phyloP scores from a whole-genome alignment of 148 eudicot species.

The Chenopodium quinoa region DNA sequence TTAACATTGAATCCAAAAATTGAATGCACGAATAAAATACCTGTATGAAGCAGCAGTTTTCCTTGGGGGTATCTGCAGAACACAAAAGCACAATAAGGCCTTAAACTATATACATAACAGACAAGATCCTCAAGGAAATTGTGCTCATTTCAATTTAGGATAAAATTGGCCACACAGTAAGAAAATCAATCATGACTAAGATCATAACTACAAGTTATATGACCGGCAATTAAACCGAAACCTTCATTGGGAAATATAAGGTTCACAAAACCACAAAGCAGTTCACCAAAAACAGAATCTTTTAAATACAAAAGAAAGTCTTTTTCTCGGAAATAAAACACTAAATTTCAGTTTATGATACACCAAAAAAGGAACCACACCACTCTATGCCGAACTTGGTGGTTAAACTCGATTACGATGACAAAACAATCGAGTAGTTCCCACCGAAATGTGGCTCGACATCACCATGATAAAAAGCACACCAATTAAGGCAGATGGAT shows the following conservation, averaged over 20 bases:
- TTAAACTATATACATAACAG: background rate
- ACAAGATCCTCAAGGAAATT: background rate
- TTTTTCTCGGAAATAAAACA: too few species aligned
- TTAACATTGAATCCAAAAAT: background rate
- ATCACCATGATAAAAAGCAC: background rate
- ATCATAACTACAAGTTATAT: background rate
- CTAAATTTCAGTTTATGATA: too few species aligned
- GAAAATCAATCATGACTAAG: background rate
- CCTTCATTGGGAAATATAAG: background rate
- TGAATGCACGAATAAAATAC: constrained; percentile 24
- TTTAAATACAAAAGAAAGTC: too few species aligned
- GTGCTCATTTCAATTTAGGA: background rate
- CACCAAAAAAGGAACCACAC: background rate
- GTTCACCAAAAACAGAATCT: background rate
- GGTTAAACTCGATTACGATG: background rate
- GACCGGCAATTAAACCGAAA: background rate
- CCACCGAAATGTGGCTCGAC: background rate
- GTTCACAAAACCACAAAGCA: background rate
- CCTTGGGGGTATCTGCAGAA: constrained; percentile 94
- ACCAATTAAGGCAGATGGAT: background rate
- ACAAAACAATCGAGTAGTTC: background rate
- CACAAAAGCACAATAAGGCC: constrained; percentile 11
- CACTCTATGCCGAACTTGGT: background rate
- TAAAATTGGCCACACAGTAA: background rate
- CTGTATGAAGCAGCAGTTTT: constrained; percentile 97